phyloP scores from a whole-genome alignment of 176 grass and related monocot genomes.

The Thalia dealbata region DNA sequence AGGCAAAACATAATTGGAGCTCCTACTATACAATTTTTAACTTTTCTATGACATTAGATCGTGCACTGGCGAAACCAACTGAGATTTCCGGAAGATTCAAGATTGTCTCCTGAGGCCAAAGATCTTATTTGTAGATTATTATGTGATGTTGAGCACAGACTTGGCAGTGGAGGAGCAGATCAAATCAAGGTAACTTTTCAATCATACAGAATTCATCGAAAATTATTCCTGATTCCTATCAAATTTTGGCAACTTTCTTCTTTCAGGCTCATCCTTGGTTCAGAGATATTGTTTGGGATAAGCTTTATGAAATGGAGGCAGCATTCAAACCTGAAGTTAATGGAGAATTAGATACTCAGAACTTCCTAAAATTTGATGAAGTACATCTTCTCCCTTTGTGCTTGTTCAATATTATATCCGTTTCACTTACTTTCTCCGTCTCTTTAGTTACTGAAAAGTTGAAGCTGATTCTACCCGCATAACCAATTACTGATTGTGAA shows the following conservation, averaged over 20 bases:
- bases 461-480: background rate
- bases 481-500: background rate
- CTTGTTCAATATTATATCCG: conserved; percentile 1
- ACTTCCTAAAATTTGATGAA: conserved; percentile 98
- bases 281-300: conserved; percentile 74
- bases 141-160: conserved; percentile 90
- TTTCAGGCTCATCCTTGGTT: conserved; percentile 94
- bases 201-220: conserved; percentile 3
- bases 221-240: conserved; percentile 9
- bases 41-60: conserved; percentile 42
- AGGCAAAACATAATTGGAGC: no score
- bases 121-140: conserved; percentile 89
- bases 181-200: conserved; percentile 75
- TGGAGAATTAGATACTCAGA: conserved; percentile 88
- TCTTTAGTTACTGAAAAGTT: background rate
- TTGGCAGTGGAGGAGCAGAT: conserved; percentile 69
- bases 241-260: conserved; percentile 20
- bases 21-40: conserved; percentile 17
- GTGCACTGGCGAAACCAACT: conserved; percentile 98
- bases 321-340: conserved; percentile 94
- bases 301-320: conserved; percentile 94
- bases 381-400: conserved; percentile 32
- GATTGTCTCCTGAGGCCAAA: conserved; percentile 70
- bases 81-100: conserved; percentile 94
- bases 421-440: background rate